Conservation (phyloP, 2,329 filamentous ascomycete genomes). For the Cryphonectria nitschkei region DNA sequence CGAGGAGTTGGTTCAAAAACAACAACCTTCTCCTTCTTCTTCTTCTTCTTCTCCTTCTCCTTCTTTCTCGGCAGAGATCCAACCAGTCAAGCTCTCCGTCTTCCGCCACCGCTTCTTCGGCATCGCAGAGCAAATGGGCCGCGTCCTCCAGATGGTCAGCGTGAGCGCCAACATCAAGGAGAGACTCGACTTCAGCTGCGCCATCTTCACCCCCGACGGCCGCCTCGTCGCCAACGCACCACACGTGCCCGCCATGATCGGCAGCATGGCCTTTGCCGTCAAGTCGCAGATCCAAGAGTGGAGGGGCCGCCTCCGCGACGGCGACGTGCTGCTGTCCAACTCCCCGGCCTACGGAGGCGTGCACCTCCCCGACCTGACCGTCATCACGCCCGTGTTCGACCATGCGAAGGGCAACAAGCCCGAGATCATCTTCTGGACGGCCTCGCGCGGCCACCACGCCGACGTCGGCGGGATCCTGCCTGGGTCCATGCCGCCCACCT, state of each 20-base stretch:
- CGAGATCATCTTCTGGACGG: slow-evolving; percentile 42
- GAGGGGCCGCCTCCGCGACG: slow-evolving; percentile 38
- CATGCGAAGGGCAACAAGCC: slow-evolving; percentile 19
- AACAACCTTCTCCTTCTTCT: background rate
- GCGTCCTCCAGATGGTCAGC: slow-evolving; percentile 57
- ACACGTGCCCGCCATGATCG: slow-evolving; percentile 46
- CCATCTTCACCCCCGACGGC: slow-evolving; percentile 45
- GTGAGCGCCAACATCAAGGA: slow-evolving; percentile 54
- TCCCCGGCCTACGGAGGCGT: slow-evolving; percentile 43
- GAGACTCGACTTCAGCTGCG: slow-evolving; percentile 47
- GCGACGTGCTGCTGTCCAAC: slow-evolving; percentile 45
- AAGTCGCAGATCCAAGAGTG: slow-evolving; percentile 42
- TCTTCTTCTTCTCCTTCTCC: background rate
- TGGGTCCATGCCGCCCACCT: slow-evolving; percentile 46
- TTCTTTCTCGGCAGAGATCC: slow-evolving; percentile 35
- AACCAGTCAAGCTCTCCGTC: slow-evolving; percentile 57
- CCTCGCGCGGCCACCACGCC: slow-evolving; percentile 44
- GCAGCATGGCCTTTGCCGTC: slow-evolving; percentile 46
- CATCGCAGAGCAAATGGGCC: slow-evolving; percentile 62
- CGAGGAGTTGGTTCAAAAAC: background rate
- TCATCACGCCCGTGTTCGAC: slow-evolving; percentile 45
- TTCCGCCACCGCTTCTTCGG: slow-evolving; percentile 62
- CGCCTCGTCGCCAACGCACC: slow-evolving; percentile 45
- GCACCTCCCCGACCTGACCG: slow-evolving; percentile 45
- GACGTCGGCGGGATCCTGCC: slow-evolving; percentile 31